Base-by-base conservation (phyloP, 2,329 filamentous ascomycete genomes). In the Aureobasidium sp. region DNA sequence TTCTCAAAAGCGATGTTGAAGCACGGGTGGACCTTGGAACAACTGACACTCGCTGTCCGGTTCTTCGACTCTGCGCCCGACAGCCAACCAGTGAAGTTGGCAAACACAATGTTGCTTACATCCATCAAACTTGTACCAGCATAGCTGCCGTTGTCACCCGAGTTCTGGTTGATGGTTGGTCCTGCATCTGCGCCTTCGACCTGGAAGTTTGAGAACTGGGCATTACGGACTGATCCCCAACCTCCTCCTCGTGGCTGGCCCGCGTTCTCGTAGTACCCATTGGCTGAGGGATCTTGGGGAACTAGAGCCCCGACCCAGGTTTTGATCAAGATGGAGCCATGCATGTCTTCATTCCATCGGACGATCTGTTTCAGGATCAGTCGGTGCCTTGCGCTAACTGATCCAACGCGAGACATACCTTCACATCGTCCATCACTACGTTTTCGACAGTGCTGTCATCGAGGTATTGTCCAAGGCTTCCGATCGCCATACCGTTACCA, bases 401-500 rank as follows among this genome's bases (percentile, higher is more conserved):
- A 26, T 13, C 39, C 7, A 41, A 1, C 20, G 3, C 0, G n/a
- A 12, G 37, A 36, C 57, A 12, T 51, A 44, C 57, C 46, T 73
- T 74, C 36, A 78, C 80, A 36, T 82, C 72, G 61, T 77, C 76
- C 12, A 84, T 70, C 0, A 73, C 64, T 2, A 84, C 74, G 62
- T 84, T 81, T 37, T 73, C 73, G 0, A 83, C 82, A 12, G 74
- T 78, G 1, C 76, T 76, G 66, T 84, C 81, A 66, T 83, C 81
- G 1, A 81, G 73, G 63, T 84, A 84, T 66, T 84, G 82, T 2
- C 81, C 81, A 1, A 84, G 72, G 64, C 75, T 79, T 1, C 82
- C 82, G 43, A 78, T 76, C 5, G 82, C 81, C 32, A 77, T 76
- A 57, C 77, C 77, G 63, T 84, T 84, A 3, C 81, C 81, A 13